phyloP scores from a whole-genome alignment of 176 grass and related monocot genomes.

The Puya raimondii region DNA sequence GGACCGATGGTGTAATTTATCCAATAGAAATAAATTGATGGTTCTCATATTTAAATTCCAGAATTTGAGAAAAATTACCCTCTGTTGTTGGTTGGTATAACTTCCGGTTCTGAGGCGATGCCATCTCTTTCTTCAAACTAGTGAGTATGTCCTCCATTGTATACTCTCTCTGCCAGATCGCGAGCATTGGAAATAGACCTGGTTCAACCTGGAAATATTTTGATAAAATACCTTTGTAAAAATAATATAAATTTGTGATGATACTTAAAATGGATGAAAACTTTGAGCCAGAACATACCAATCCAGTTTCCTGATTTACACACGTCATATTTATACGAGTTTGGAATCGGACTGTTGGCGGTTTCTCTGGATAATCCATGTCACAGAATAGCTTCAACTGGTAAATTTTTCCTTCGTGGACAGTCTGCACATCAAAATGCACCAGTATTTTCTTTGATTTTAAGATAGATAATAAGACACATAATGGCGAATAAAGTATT shows the following conservation, averaged over 20 bases:
- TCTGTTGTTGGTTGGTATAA: constrained; percentile 45
- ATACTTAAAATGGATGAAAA: background rate
- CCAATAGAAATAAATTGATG: too few relatives aligned
- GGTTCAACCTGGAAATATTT: constrained; percentile 71
- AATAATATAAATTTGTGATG: constrained; percentile 12
- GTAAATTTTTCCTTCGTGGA: constrained; percentile 77
- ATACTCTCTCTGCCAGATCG: constrained; percentile 70
- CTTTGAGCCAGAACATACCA: constrained; percentile 30
- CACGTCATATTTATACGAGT: constrained; percentile 62
- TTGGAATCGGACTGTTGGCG: constrained; percentile 61
- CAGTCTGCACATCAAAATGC: constrained; percentile 32
- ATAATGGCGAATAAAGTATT: too few relatives aligned
- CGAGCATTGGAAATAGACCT: constrained; percentile 72
- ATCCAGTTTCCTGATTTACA: constrained; percentile 52
- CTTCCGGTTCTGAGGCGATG: constrained; percentile 73
- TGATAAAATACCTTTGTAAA: constrained; percentile 1
- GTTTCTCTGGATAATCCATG: constrained; percentile 72
- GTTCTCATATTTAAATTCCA: too few relatives aligned
- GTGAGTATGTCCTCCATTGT: constrained; percentile 84
- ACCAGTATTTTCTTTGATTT: background rate
- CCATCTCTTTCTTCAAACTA: constrained; percentile 82
- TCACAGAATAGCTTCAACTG: constrained; percentile 65
- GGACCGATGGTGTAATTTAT: too few relatives aligned
- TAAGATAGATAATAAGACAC: too few relatives aligned
- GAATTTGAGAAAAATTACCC: too few relatives aligned